phyloP scores from a whole-genome alignment of 2,329 filamentous ascomycete species.

The Curvularia verruculosa region DNA sequence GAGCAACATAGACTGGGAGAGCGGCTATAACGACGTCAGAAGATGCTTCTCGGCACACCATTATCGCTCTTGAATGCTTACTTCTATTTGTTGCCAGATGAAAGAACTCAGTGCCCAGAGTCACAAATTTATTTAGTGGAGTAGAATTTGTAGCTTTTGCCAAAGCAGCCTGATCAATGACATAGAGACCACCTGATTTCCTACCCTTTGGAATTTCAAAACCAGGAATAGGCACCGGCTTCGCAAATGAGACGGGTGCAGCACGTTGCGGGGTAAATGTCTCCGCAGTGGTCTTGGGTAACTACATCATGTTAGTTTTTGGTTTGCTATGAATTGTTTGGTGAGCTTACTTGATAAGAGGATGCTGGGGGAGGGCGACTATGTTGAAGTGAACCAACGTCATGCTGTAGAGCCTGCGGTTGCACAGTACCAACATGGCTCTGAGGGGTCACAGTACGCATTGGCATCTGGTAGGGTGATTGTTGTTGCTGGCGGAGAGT shows the following conservation, averaged over 20 bases:
- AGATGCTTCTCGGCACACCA: background rate
- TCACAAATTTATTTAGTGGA: slow-evolving; percentile 53
- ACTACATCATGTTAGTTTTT: slow-evolving; percentile 29
- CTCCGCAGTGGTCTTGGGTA: slow-evolving; percentile 37
- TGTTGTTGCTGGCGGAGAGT: slow-evolving; percentile 39
- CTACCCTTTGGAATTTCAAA: slow-evolving; percentile 46
- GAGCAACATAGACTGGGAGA: slow-evolving; percentile 51
- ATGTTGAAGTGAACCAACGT: slow-evolving; percentile 23
- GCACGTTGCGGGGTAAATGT: slow-evolving; percentile 33
- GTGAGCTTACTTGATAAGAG: slow-evolving; percentile 40
- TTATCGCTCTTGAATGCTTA: slow-evolving; percentile 32
- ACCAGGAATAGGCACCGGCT: slow-evolving; percentile 36
- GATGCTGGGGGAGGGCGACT: slow-evolving; percentile 27
- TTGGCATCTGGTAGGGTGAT: slow-evolving; percentile 39
- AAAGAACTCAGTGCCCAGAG: slow-evolving; percentile 50
- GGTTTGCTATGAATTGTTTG: background rate
- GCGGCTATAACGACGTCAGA: slow-evolving; percentile 43
- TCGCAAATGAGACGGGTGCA: slow-evolving; percentile 19
- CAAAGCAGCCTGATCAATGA: slow-evolving; percentile 51
- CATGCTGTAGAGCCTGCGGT: slow-evolving; percentile 42
- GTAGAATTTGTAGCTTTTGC: slow-evolving; percentile 53
- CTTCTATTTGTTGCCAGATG: slow-evolving; percentile 55
- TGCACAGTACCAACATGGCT: slow-evolving; percentile 35
- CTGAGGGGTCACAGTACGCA: slow-evolving; percentile 32
- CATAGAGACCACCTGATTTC: slow-evolving; percentile 49